phyloP scores from a whole-genome alignment of 1,284 basidiomycete genomes.

The Megacollybia platyphylla region DNA sequence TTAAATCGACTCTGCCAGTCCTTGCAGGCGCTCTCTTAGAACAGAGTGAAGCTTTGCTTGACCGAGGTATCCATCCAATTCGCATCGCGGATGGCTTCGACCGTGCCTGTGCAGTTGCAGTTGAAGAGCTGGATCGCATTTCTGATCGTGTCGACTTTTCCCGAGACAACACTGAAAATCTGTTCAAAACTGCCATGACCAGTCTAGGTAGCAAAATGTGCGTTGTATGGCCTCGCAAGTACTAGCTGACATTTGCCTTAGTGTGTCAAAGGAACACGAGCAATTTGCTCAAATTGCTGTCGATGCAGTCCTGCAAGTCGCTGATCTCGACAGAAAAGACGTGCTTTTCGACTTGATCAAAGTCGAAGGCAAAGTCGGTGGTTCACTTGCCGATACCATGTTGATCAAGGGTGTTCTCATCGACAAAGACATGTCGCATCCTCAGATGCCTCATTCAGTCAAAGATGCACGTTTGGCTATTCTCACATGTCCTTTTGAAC shows the following conservation, averaged over 20 bases:
- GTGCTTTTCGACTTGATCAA: constrained; percentile 99
- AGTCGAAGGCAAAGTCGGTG: constrained; percentile 97
- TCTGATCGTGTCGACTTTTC: constrained; percentile 89
- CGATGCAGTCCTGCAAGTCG: constrained; percentile 91
- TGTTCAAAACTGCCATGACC: constrained; percentile 93
- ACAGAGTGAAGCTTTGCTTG: constrained; percentile 82
- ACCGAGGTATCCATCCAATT: constrained; percentile 96
- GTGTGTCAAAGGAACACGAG: constrained; percentile 91
- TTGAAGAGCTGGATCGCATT: constrained; percentile 83
- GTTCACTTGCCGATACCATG: constrained; percentile 87
- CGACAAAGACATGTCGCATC: constrained; percentile 99
- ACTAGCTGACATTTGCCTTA: constrained; percentile 17
- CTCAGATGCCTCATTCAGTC: constrained; percentile 90
- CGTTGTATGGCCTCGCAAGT: constrained; percentile 11
- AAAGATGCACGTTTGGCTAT: constrained; percentile 90
- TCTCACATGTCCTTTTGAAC: constrained; percentile 97
- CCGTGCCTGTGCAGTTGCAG: constrained; percentile 82
- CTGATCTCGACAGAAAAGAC: constrained; percentile 89
- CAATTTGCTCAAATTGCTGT: constrained; percentile 98
- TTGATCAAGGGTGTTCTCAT: constrained; percentile 94
- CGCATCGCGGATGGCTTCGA: constrained; percentile 98
- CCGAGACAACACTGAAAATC: constrained; percentile 70
- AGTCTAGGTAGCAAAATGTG: constrained; percentile 97
- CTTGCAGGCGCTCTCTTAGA: constrained; percentile 93
- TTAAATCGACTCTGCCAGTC: constrained; percentile 39